Evolutionary conservation across 768 basidiomycete genomes (phyloP), one percentile per base, ranked within the genome.

Genomic region (Boletus patriciae): DNA sequence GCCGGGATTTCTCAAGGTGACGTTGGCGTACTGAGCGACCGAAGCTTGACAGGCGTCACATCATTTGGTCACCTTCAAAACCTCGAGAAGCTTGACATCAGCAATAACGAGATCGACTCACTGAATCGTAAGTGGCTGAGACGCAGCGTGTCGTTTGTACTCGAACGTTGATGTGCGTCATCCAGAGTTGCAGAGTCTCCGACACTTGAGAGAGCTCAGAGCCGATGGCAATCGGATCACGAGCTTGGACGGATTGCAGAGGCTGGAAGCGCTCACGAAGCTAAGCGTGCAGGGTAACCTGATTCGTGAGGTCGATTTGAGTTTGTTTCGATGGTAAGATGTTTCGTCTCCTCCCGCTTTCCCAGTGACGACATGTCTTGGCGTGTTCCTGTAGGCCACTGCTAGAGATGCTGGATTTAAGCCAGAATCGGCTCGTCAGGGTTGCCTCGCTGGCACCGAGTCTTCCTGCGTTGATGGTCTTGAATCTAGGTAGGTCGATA

Each of bases 61-160:
- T 93, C 94, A 25, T 96, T 92, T 73, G 80, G 81, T 69, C 94
- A 98, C 72, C 78, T 99, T 65, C 76, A 80, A 36, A 90, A 92
- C 69, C 80, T 99, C 41, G 92, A 94, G 74, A 84, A 82, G 65
- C 80, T 99, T 66, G 94, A 99, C 75, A 85, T 99, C 59, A 94
- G 92, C 70, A 72, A 84, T 66, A 98, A 98, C 72, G 83, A 91
- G 61, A 80, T 98, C 50, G 93, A 96, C 58, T 91, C 91, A 9
- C 77, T 98, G 54, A 82, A 79, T 47, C 92, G 92, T 96, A 72
- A 75, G 92, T 86, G 38, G 42, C 42, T 50, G 33, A 49, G 15
- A 46, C 13, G 21, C 16, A 34, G 3, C 31, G 34, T 21, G 3
- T 54, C 23, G 31, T 54, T 36, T 56, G 38, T 46, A 46, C 0